Evolutionary conservation across 1,284 basidiomycete genomes (phyloP).

Genomic region (Rhodofomes roseus): DNA sequence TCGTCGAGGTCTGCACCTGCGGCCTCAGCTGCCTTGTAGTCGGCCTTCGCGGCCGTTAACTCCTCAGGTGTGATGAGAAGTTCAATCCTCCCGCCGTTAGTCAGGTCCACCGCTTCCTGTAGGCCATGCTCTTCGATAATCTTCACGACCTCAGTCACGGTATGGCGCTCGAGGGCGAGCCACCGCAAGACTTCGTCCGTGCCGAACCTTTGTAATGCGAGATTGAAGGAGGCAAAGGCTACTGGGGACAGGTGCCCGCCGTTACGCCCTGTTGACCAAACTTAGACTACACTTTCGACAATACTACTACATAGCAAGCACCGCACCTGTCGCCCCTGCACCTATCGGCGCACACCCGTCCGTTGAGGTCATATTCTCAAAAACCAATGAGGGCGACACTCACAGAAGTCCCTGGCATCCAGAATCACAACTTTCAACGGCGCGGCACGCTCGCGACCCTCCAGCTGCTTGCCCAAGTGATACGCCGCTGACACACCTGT

Average conservation of each 20-base stretch:
- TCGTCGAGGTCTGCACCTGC: conserved; percentile 48
- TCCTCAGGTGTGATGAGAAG: conserved; percentile 50
- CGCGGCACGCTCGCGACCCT: conserved; percentile 5
- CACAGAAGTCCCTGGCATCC: conserved; percentile 79
- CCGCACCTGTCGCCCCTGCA: conserved; percentile 73
- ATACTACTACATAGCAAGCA: no score
- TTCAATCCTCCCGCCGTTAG: conserved; percentile 52
- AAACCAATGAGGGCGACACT: conserved; percentile 25
- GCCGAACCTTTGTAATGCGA: conserved; percentile 36
- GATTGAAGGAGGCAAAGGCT: conserved; percentile 45
- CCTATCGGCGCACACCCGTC: conserved; percentile 37
- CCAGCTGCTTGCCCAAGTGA: conserved; percentile 49
- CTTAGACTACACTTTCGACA: background rate
- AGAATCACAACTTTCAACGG: conserved; percentile 52
- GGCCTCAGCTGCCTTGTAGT: conserved; percentile 50
- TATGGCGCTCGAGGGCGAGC: conserved; percentile 57
- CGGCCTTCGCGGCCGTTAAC: conserved; percentile 31
- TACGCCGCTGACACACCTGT: conserved; percentile 72
- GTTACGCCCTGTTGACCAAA: conserved; percentile 52
- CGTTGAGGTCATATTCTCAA: background rate
- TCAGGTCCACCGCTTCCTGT: conserved; percentile 55
- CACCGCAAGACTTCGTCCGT: conserved; percentile 50
- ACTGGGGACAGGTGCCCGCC: conserved; percentile 71
- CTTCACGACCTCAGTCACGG: conserved; percentile 42
- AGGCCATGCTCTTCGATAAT: conserved; percentile 46